Conservation (phyloP, 768 basidiomycete species). For the Dictyophora rubrovolvata region DNA sequence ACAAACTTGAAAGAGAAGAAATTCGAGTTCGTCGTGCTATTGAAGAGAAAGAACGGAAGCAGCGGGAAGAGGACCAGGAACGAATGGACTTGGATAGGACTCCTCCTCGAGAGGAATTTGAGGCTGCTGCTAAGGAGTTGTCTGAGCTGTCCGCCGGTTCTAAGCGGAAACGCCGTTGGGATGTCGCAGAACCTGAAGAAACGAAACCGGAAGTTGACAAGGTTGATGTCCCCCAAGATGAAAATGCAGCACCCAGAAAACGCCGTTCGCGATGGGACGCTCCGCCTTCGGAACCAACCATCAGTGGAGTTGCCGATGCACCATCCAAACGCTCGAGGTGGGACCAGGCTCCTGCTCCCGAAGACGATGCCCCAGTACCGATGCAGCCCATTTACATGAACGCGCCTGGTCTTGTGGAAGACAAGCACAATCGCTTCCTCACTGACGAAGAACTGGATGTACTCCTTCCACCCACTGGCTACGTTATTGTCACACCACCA, state of each 20-base stretch:
- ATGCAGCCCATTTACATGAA: conserved; percentile 84
- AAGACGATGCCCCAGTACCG: conserved; percentile 40
- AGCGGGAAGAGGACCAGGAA: conserved; percentile 57
- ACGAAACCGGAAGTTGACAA: conserved; percentile 39
- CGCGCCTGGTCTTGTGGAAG: conserved; percentile 71
- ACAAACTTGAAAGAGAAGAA: conserved; percentile 91
- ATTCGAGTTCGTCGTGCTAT: conserved; percentile 70
- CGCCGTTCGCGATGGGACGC: conserved; percentile 96
- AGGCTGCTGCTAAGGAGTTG: conserved; percentile 62
- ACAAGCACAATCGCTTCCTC: conserved; percentile 94
- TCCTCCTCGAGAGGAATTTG: conserved; percentile 71
- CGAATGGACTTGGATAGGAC: conserved; percentile 90
- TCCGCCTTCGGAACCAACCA: conserved; percentile 59
- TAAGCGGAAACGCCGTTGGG: conserved; percentile 78
- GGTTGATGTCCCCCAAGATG: conserved; percentile 72
- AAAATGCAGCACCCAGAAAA: conserved; percentile 74
- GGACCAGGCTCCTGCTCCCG: conserved; percentile 84
- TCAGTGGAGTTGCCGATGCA: conserved; percentile 31
- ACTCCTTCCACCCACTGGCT: conserved; percentile 78
- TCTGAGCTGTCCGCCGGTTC: conserved; percentile 39
- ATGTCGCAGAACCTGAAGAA: conserved; percentile 38
- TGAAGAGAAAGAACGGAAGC: conserved; percentile 78
- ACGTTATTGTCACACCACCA: conserved; percentile 87
- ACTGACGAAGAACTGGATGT: conserved; percentile 93
- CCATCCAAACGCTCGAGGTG: conserved; percentile 88